Base-by-base conservation (phyloP, 352 stramenopile species). In the Pilasporangium apinafurcum region DNA sequence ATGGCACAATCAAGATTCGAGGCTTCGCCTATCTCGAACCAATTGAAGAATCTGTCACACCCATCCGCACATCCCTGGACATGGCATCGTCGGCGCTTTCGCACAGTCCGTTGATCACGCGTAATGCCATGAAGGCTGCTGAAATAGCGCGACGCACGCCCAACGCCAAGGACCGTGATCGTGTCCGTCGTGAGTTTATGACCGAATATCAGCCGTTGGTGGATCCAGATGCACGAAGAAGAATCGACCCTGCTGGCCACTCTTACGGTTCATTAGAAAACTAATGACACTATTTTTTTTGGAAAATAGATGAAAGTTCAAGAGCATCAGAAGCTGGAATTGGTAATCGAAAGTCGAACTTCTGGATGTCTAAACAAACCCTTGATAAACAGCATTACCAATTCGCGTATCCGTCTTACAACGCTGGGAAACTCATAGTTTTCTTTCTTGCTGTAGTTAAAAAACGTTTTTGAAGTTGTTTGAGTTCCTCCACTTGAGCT, bases 161-260 rank as follows among this genome's bases (percentile, higher is more conserved):
- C 1, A 85, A 92, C 58, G 52, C 69, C 8, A 80, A 82, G 37
- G 80, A 92, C 46, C 80, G 80, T 27, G 75, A 92, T 16, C 80
- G 80, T 43, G 80, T 92, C 37, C 71, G 80, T 18, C 77, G 79
- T 43, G 80, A 92, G 42, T 92, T 85, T 47, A 90, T 92, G 77
- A 92, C 80, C 21, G 80, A 92, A 61, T 92, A 88, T 52, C 80
- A 92, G 60, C 75, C 73, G 12, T 42, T 82, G n/a, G 54, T 63
- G 16, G 76, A 86, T 41, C 46, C 60, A 17, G 76, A 91, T 4
- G 49, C 58, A 44, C 60, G 65, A 10, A 65, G 76, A 44, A 71
- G 77, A 27, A 82, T 92, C 48, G 77, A 90, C 44, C 77, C 77
- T 1, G 73, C 80, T 27, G 75, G 77, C 39, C 74, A 88, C 57